Conservation (phyloP, 2,329 filamentous ascomycete species). For the Didymella arachidicola region DNA sequence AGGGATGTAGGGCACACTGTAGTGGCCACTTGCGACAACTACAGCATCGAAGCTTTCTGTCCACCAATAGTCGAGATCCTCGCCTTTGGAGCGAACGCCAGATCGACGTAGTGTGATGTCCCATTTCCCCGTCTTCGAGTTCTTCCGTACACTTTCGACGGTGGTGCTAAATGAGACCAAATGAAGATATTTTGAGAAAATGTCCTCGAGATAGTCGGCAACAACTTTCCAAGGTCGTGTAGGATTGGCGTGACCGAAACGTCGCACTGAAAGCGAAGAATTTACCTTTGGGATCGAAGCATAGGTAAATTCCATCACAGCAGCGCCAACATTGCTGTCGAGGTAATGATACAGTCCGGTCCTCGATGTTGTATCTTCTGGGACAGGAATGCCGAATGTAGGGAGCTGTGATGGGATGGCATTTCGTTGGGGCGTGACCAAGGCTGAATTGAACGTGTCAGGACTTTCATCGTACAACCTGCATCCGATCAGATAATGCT, state of each 20-base stretch:
- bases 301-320: neutral
- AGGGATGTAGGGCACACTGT: conserved; percentile 65
- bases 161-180: neutral
- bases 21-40: neutral
- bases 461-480: neutral
- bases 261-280: neutral
- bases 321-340: neutral
- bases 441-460: neutral
- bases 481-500: neutral
- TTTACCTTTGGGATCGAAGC: neutral
- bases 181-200: neutral
- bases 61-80: conserved; percentile 65
- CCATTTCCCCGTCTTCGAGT: neutral
- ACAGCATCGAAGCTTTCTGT: conserved; percentile 52
- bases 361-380: neutral
- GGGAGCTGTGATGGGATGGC: neutral
- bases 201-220: neutral
- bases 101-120: neutral
- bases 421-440: neutral
- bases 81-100: conserved; percentile 55
- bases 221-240: neutral
- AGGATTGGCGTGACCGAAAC: neutral
- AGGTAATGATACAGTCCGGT: neutral
- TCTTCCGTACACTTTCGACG: neutral
- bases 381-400: neutral